Conservation (phyloP, 139 green algal genomes). For the Spirogloea muscicola region DNA sequence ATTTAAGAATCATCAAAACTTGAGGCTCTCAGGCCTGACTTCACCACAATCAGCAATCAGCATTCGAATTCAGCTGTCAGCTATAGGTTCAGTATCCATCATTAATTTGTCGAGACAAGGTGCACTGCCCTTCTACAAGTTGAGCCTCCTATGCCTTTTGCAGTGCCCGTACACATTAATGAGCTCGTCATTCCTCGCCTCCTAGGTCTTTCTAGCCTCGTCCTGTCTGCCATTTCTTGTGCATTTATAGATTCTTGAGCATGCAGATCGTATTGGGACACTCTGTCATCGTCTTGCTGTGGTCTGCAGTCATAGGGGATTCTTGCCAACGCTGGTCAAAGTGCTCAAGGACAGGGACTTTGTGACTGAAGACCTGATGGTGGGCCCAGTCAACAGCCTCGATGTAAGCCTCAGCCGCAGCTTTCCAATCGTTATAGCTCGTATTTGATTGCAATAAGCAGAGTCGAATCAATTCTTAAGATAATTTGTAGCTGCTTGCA, state of each 20-base stretch:
- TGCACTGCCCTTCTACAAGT: background rate
- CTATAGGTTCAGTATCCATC: conserved; percentile 5
- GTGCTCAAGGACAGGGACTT: conserved; percentile 30
- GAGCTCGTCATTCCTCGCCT: background rate
- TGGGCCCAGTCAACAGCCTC: conserved; percentile 8
- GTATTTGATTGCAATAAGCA: background rate
- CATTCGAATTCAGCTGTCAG: conserved; percentile 1
- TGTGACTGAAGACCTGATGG: conserved; percentile 36
- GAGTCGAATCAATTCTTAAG: background rate
- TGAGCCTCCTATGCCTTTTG: background rate
- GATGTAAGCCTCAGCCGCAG: background rate
- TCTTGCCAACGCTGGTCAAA: conserved; percentile 13
- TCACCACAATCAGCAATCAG: background rate
- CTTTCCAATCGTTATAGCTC: too few species aligned
- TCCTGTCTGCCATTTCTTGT: background rate
- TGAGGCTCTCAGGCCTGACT: background rate
- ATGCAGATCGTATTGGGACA: background rate
- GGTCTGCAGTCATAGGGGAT: conserved; percentile 13
- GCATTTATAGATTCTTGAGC: background rate
- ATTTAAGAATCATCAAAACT: background rate
- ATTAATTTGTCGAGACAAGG: conserved; percentile 1
- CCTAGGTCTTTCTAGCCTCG: background rate
- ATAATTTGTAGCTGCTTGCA: background rate
- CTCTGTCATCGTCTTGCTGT: background rate
- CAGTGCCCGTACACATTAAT: background rate